Evolutionary conservation across 2,329 filamentous ascomycete genomes (phyloP).

Genomic region (Bipolaris sorokiniana): DNA sequence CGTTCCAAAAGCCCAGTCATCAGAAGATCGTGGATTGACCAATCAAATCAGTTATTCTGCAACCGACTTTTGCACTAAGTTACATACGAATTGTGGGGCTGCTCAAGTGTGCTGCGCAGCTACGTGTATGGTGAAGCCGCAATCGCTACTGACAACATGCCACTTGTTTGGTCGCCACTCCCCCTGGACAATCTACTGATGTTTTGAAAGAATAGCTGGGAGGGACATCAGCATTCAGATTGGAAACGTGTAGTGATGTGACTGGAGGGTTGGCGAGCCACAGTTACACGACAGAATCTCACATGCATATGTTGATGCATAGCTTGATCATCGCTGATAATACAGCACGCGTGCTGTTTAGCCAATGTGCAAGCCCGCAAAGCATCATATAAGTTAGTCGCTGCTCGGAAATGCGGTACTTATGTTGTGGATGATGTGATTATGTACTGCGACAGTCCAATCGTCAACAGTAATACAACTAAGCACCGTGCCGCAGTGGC

Average conservation of each 20-base stretch:
- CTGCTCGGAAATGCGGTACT: not conserved
- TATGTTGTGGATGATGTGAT: not conserved
- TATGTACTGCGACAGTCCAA: not conserved
- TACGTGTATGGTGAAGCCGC: too few species aligned
- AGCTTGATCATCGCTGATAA: not conserved
- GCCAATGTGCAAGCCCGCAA: too few species aligned
- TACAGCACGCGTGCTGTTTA: not conserved
- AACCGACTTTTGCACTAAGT: too few species aligned
- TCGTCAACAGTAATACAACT: not conserved
- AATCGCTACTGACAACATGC: not conserved
- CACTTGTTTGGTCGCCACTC: not conserved
- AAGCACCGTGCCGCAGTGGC: not conserved
- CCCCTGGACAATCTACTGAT: not conserved
- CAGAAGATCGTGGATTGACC: not conserved
- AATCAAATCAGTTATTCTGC: not conserved
- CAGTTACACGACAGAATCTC: not conserved
- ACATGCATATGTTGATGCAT: not conserved
- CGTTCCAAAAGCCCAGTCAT: not conserved
- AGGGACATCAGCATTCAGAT: not conserved
- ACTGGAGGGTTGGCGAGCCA: not conserved
- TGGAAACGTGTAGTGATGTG: not conserved
- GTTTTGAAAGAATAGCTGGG: not conserved
- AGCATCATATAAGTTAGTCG: too few species aligned
- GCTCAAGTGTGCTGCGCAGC: too few species aligned
- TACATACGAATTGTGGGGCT: too few species aligned